phyloP scores from a whole-genome alignment of 768 basidiomycete genomes.

The Lactarius vividus region DNA sequence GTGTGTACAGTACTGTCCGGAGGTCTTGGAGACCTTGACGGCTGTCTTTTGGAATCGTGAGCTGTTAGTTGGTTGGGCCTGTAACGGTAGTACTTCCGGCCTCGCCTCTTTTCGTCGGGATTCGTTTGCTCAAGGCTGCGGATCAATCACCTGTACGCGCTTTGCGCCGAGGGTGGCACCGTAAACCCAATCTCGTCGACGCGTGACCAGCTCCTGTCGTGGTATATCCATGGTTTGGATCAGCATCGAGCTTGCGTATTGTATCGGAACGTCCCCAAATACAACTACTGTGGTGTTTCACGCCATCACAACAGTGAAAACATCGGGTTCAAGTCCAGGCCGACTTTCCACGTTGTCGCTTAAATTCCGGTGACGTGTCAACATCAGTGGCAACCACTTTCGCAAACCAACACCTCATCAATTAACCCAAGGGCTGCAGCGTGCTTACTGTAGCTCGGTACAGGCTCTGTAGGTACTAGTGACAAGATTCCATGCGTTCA shows the following conservation, averaged over 20 bases:
- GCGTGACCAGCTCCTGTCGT: neutral
- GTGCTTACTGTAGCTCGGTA: neutral
- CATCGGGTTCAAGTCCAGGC: neutral
- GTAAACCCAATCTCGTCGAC: neutral
- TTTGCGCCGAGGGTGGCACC: neutral
- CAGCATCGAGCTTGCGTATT: neutral
- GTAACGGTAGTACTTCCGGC: neutral
- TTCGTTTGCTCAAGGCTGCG: neutral
- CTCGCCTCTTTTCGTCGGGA: neutral
- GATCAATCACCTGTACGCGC: neutral
- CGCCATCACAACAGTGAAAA: neutral
- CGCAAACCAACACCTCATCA: neutral
- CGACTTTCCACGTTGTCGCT: neutral
- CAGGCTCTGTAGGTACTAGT: neutral
- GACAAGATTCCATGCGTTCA: too few relatives aligned
- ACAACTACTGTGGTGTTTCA: neutral
- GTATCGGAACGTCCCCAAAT: neutral
- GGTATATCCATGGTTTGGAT: neutral
- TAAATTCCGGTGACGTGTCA: neutral
- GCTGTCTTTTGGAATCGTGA: neutral
- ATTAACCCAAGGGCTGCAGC: too few relatives aligned
- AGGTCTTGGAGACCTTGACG: neutral
- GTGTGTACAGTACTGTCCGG: neutral
- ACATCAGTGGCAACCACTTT: neutral
- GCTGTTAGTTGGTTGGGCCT: neutral